Evolutionary conservation across 345 rosid genomes (phyloP).

Genomic region (Barbarea vulgaris): DNA sequence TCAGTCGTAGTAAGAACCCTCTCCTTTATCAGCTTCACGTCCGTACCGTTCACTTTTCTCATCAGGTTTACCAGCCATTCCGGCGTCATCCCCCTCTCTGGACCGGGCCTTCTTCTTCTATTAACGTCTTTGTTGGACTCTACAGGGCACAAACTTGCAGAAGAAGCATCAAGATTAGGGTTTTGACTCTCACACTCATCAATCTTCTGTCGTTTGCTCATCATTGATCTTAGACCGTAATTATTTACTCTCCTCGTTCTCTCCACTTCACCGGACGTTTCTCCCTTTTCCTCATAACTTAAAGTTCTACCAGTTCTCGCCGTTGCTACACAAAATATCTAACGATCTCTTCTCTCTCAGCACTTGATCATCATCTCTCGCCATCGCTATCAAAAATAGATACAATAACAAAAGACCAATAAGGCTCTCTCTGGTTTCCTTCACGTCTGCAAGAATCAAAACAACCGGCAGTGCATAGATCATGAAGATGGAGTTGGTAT

Average conservation of each 20-base stretch:
- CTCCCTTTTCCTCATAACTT: neutral
- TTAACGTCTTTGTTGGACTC: neutral
- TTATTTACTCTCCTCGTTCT: neutral
- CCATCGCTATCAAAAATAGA: neutral
- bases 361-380: neutral
- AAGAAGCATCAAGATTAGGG: conserved; percentile 4
- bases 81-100: neutral
- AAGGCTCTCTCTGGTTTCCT: conserved; percentile 85
- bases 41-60: neutral
- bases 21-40: neutral
- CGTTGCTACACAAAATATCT: neutral
- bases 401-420: conserved; percentile 42
- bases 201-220: neutral
- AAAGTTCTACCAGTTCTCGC: neutral
- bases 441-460: conserved; percentile 49
- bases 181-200: neutral
- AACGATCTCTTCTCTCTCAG: neutral
- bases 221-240: neutral
- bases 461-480: conserved; percentile 26
- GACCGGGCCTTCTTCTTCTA: neutral
- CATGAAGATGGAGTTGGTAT: conserved; percentile 56
- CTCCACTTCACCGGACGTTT: neutral
- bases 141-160: neutral
- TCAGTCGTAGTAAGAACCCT: neutral
- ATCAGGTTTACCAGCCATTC: conserved; percentile 14